Percentiles rank a stretch among this genome's conserved stretches.
Conservation (phyloP, 257 asterid genomes). For the Ehretia macrophylla region DNA sequence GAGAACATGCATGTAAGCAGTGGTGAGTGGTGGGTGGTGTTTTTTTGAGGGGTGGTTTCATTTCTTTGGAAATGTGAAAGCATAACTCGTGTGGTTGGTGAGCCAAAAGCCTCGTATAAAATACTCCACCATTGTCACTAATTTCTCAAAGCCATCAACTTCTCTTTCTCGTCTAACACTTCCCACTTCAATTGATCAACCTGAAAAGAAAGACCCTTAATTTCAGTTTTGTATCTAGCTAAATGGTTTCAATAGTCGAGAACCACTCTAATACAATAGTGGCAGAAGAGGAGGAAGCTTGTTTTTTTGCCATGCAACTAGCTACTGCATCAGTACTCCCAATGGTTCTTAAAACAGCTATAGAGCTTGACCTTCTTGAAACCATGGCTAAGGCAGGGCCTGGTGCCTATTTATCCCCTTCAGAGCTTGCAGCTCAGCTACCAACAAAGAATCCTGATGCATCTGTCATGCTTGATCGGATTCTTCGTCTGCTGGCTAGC, state of each 20-base stretch:
- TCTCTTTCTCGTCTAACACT: too few relatives aligned
- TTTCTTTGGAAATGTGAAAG: too few relatives aligned
- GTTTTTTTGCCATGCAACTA: conserved; percentile 58
- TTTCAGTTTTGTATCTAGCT: too few relatives aligned
- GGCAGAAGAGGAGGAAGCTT: conserved; percentile 20
- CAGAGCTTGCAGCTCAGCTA: conserved; percentile 51
- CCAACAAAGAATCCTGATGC: conserved; percentile 51
- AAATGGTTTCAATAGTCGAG: conserved; percentile 33
- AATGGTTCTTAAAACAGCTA: conserved; percentile 62
- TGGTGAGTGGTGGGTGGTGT: too few relatives aligned
- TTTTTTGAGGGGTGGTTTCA: too few relatives aligned
- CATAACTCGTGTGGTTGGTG: too few relatives aligned
- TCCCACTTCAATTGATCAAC: too few relatives aligned
- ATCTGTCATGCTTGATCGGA: conserved; percentile 53
- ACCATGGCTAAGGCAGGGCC: conserved; percentile 60
- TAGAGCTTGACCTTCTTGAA: conserved; percentile 73
- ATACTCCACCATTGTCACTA: too few relatives aligned
- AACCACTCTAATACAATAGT: not conserved
- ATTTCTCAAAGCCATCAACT: too few relatives aligned
- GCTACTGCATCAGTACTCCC: conserved; percentile 72
- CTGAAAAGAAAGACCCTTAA: too few relatives aligned
- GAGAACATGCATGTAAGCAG: too few relatives aligned
- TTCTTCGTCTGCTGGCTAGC: conserved; percentile 62
- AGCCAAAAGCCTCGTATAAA: too few relatives aligned
- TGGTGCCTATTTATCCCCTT: conserved; percentile 47